Evolutionary conservation across 202 grass and related monocot species (phyloP).

Genomic region (Schoenoplectus triqueter): DNA sequence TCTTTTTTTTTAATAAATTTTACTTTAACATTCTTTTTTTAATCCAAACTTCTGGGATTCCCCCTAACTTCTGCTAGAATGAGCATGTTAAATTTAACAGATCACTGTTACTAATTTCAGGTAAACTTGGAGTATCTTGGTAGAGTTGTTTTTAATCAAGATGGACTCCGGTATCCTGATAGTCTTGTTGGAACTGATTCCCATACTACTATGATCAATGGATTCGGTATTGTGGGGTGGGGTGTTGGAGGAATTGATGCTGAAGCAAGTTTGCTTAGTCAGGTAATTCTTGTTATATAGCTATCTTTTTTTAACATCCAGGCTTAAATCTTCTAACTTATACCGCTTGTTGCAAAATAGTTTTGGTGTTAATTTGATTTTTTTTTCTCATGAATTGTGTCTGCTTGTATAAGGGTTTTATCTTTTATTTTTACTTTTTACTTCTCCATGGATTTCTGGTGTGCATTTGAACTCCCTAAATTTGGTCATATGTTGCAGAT

Average conservation of each 20-base stretch:
- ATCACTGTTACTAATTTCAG: constrained; percentile 30
- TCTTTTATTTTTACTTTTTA: neutral
- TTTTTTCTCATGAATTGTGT: neutral
- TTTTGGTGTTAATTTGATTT: neutral
- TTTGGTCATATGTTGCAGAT: neutral
- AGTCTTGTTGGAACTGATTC: constrained; percentile 46
- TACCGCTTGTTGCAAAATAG: neutral
- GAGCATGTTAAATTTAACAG: neutral
- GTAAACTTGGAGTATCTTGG: constrained; percentile 52
- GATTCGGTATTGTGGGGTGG: constrained; percentile 45
- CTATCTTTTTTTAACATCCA: neutral
- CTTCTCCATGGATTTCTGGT: neutral
- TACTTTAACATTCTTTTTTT: neutral
- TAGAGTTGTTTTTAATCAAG: constrained; percentile 42
- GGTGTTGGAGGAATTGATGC: constrained; percentile 47
- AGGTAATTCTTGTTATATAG: constrained; percentile 20
- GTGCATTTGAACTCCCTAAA: neutral
- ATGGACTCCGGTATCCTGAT: constrained; percentile 39
- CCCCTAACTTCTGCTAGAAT: neutral
- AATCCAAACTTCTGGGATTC: neutral
- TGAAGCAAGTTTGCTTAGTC: constrained; percentile 44
- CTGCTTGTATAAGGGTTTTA: neutral
- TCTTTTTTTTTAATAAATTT: no score
- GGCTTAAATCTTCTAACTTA: neutral
- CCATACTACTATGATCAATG: constrained; percentile 46